Evolutionary conservation across 2,329 filamentous ascomycete species (phyloP).

Genomic region (Sporothrix pallida): DNA sequence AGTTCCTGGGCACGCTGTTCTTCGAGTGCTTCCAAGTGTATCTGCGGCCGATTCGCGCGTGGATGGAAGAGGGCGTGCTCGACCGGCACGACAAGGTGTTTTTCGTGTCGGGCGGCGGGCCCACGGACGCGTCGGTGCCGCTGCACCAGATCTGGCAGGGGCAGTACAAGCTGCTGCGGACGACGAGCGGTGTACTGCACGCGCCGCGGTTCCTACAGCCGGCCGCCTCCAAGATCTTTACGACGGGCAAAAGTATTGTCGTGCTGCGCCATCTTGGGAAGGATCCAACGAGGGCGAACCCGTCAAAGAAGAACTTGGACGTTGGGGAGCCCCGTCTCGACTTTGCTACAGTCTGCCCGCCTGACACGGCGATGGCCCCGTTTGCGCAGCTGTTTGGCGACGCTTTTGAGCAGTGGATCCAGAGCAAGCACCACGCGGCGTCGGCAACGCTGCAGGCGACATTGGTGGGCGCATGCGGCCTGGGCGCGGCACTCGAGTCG

Average conservation of each 20-base stretch:
- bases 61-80: slow-evolving; percentile 83
- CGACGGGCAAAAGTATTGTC: slow-evolving; percentile 84
- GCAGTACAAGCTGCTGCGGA: slow-evolving; percentile 70
- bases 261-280: slow-evolving; percentile 76
- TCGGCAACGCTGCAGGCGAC: slow-evolving; percentile 68
- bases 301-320: slow-evolving; percentile 33
- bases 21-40: slow-evolving; percentile 84
- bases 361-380: slow-evolving; percentile 59
- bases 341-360: slow-evolving; percentile 61
- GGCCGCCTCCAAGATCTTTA: slow-evolving; percentile 75
- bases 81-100: slow-evolving; percentile 70
- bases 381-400: slow-evolving; percentile 76
- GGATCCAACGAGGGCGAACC: slow-evolving; percentile 43
- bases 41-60: slow-evolving; percentile 75
- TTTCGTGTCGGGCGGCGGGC: slow-evolving; percentile 67
- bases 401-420: slow-evolving; percentile 77
- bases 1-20: slow-evolving; percentile 71
- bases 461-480: slow-evolving; percentile 71
- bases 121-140: slow-evolving; percentile 54
- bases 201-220: slow-evolving; percentile 77
- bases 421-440: slow-evolving; percentile 73
- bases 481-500: slow-evolving; percentile 68
- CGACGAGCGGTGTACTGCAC: slow-evolving; percentile 64
- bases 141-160: slow-evolving; percentile 75
- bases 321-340: slow-evolving; percentile 55